A percentile compares a stretch with the other conserved stretches of the same genome.
phyloP scores from a whole-genome alignment of 257 asterid genomes.

The Solanum raphanifolium region DNA sequence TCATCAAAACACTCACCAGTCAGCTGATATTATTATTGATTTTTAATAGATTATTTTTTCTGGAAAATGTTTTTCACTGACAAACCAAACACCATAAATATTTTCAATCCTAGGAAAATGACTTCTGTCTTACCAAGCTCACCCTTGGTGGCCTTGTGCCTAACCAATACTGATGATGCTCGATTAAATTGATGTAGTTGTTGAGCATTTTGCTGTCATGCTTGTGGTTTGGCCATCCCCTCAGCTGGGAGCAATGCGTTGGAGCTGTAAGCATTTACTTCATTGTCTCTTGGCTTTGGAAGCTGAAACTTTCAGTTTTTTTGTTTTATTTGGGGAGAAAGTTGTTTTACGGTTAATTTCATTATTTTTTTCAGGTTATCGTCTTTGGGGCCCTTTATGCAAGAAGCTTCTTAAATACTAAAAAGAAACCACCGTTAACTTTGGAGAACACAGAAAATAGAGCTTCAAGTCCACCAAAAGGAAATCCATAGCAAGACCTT shows the following conservation, averaged over 20 bases:
- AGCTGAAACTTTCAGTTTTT: not conserved
- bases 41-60: not conserved
- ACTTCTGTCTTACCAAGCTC: not conserved
- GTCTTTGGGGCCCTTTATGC: slow-evolving; percentile 80
- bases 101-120: not conserved
- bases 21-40: not conserved
- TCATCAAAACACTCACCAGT: not conserved
- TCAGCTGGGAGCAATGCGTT: slow-evolving; percentile 69
- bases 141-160: not conserved
- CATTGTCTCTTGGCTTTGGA: not conserved
- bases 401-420: slow-evolving; percentile 50
- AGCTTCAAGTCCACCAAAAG: slow-evolving; percentile 40
- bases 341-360: not conserved
- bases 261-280: slow-evolving; percentile 67
- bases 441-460: slow-evolving; percentile 34
- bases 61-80: not conserved
- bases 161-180: not conserved
- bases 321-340: not conserved
- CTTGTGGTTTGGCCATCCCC: slow-evolving; percentile 88
- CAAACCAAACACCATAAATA: not conserved
- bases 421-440: slow-evolving; percentile 21
- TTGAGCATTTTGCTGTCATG: slow-evolving; percentile 88
- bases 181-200: slow-evolving; percentile 33
- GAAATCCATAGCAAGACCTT: not conserved
- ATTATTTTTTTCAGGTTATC: slow-evolving; percentile 47